phyloP scores from a whole-genome alignment of 2,329 filamentous ascomycete genomes.

The Plectosphaerella sp. region DNA sequence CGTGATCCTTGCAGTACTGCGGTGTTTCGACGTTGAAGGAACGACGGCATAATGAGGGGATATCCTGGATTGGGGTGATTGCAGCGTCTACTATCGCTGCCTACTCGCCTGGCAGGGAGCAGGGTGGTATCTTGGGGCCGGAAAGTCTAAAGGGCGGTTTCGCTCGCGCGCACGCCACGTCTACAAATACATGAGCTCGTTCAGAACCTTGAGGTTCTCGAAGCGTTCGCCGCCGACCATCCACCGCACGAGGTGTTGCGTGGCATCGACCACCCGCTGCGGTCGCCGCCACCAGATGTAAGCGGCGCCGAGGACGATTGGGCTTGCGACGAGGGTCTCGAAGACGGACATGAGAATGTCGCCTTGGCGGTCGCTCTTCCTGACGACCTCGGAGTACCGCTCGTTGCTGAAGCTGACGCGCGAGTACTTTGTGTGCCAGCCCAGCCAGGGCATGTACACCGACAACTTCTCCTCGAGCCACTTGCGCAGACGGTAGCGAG shows the following conservation, averaged over 20 bases:
- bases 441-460: conserved; percentile 68
- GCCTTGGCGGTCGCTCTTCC: conserved; percentile 65
- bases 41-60: conserved; percentile 11
- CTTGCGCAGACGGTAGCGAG: conserved; percentile 76
- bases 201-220: too few relatives aligned
- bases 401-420: conserved; percentile 92
- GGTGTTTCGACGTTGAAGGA: conserved; percentile 50
- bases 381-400: conserved; percentile 78
- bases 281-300: conserved; percentile 13
- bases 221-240: neutral
- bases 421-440: conserved; percentile 90
- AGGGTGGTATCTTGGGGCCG: too few relatives aligned
- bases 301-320: conserved; percentile 7
- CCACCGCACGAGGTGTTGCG: neutral
- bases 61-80: neutral
- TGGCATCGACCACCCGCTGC: conserved; percentile 3
- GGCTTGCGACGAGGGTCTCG: conserved; percentile 9
- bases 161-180: too few relatives aligned
- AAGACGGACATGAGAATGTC: conserved; percentile 42
- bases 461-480: conserved; percentile 80
- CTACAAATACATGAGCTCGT: too few relatives aligned
- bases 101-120: too few relatives aligned
- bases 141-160: too few relatives aligned
- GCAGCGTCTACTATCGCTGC: too few relatives aligned
- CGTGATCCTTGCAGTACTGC: conserved; percentile 59